These are phyloP conservation scores for Suillus subaureus DNA, from an alignment of 768 basidiomycete species.

Conservation along the genomic window DNA sequence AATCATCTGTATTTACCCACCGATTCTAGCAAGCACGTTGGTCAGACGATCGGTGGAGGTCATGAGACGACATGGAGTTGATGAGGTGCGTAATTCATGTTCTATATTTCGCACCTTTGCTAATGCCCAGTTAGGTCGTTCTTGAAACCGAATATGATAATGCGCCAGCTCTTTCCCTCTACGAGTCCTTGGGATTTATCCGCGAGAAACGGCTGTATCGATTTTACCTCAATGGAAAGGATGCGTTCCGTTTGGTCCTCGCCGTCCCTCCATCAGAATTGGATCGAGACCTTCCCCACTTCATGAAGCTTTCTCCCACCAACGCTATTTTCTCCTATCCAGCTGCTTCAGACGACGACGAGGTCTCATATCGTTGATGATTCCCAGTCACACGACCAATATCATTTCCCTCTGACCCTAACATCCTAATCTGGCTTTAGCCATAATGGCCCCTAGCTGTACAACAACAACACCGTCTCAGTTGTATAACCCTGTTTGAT, in stretches of 20 bases:
- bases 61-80: slow-evolving; percentile 82
- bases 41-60: slow-evolving; percentile 80
- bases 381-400: slow-evolving; percentile 5
- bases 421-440: slow-evolving; percentile 5
- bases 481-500: slow-evolving; percentile 1
- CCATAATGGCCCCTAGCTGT: slow-evolving; percentile 7
- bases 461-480: background rate
- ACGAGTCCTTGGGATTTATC: slow-evolving; percentile 92
- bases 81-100: slow-evolving; percentile 71
- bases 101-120: slow-evolving; percentile 6
- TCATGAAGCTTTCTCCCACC: slow-evolving; percentile 19
- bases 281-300: slow-evolving; percentile 20
- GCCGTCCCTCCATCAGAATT: slow-evolving; percentile 45
- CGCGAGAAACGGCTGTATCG: slow-evolving; percentile 92
- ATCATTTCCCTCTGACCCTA: background rate
- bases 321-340: slow-evolving; percentile 20
- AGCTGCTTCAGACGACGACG: slow-evolving; percentile 31
- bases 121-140: slow-evolving; percentile 59
- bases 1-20: background rate
- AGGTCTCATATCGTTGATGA: slow-evolving; percentile 11
- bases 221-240: slow-evolving; percentile 97
- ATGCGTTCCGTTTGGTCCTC: slow-evolving; percentile 85
- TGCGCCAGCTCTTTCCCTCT: slow-evolving; percentile 81
- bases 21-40: slow-evolving; percentile 72
- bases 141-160: slow-evolving; percentile 98